Evolutionary conservation across 2,329 filamentous ascomycete genomes (phyloP).

Genomic region (Samsoniella hepiali): DNA sequence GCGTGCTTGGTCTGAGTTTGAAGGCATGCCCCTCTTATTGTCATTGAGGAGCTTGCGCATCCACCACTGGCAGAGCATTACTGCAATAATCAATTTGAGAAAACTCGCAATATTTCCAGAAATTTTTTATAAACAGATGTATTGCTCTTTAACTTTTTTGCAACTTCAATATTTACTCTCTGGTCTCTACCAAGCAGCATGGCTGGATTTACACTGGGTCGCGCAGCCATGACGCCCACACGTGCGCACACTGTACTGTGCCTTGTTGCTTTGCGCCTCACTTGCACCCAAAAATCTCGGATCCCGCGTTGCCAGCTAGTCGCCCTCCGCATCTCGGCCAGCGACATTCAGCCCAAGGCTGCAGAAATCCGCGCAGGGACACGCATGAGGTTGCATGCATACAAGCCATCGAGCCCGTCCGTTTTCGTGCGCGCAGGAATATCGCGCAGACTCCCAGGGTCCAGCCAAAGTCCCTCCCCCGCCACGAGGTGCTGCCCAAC

Average conservation of each 20-base stretch:
- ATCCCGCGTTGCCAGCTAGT: neutral
- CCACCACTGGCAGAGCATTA: neutral
- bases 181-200: neutral
- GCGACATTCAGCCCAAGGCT: neutral
- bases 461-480: neutral
- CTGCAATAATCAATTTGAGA: neutral
- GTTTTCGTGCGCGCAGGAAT: conserved; percentile 8
- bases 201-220: conserved; percentile 12
- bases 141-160: neutral
- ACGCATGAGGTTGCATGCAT: conserved; percentile 1
- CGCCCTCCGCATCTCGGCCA: neutral
- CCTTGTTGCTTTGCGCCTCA: no score
- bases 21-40: neutral
- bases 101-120: neutral
- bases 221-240: neutral
- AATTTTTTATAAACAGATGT: neutral
- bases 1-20: no score
- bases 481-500: conserved; percentile 13
- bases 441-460: conserved; percentile 9
- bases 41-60: neutral
- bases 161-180: neutral
- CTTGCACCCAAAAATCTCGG: conserved; percentile 2
- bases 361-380: neutral
- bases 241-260: conserved; percentile 4
- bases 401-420: neutral